These are phyloP conservation scores for Suillus fuscotomentosus DNA, from an alignment of 768 basidiomycete genomes.

Conservation along the genomic window DNA sequence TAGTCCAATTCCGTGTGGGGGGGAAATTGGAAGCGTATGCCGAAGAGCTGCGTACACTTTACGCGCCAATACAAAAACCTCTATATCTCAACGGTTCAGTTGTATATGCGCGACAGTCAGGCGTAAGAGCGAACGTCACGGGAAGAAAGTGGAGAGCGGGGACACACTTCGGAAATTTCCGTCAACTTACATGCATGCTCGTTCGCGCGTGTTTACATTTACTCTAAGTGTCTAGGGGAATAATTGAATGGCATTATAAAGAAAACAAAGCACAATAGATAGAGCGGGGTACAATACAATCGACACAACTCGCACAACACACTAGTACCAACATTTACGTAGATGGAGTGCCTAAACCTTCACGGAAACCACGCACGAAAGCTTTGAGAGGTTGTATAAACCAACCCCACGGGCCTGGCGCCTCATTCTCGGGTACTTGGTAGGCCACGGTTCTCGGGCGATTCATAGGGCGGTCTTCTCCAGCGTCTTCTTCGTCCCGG, in stretches of 20 bases:
- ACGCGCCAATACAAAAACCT: constrained; percentile 15
- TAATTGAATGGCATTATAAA: constrained; percentile 6
- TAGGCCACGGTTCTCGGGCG: constrained; percentile 54
- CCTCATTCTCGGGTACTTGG: constrained; percentile 41
- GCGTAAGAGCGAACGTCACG: constrained; percentile 17
- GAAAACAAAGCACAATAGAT: constrained; percentile 12
- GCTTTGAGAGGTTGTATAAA: constrained; percentile 61
- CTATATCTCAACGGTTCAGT: constrained; percentile 5
- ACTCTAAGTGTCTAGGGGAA: neutral
- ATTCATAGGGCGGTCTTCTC: constrained; percentile 44
- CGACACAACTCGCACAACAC: neutral
- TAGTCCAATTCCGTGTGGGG: constrained; percentile 8
- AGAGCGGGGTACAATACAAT: constrained; percentile 1
- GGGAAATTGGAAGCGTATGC: constrained; percentile 4
- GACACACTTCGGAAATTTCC: constrained; percentile 26
- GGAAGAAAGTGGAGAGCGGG: constrained; percentile 10
- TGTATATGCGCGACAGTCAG: constrained; percentile 8
- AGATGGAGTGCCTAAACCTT: constrained; percentile 40
- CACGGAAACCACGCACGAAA: constrained; percentile 67
- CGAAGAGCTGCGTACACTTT: constrained; percentile 8
- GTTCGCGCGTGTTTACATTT: constrained; percentile 8
- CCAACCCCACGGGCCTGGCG: constrained; percentile 54
- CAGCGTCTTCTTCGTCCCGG: constrained; percentile 42
- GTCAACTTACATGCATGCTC: constrained; percentile 22
- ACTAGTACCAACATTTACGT: constrained; percentile 17